Percentiles rank a stretch among this genome's conserved stretches.
These are phyloP conservation scores for Sporothrix brunneoviolacea DNA, from an alignment of 2,329 filamentous ascomycete genomes.

Conservation along the genomic window DNA sequence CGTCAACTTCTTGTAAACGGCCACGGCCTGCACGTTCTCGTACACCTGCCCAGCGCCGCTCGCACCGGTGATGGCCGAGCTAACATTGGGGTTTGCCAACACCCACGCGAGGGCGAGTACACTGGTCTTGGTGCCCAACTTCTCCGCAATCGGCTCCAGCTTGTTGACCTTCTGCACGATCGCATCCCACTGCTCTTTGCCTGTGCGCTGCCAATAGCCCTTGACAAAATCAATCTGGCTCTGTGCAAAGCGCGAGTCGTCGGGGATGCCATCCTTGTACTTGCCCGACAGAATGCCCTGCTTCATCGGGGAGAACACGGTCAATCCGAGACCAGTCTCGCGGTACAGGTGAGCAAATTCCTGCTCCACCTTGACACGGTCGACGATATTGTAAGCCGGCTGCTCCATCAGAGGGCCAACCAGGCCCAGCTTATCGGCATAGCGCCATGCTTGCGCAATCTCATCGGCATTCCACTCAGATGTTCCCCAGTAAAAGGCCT, in stretches of 20 bases:
- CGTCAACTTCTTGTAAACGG: slow-evolving; percentile 48
- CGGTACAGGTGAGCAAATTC: slow-evolving; percentile 53
- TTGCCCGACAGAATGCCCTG: slow-evolving; percentile 54
- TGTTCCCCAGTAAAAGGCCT: slow-evolving; percentile 67
- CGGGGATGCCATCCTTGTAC: slow-evolving; percentile 57
- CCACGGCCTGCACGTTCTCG: slow-evolving; percentile 50
- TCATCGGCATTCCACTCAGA: slow-evolving; percentile 64
- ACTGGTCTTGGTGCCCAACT: slow-evolving; percentile 51
- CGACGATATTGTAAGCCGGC: slow-evolving; percentile 60
- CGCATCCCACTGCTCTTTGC: slow-evolving; percentile 46
- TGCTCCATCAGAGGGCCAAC: slow-evolving; percentile 62
- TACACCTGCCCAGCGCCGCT: slow-evolving; percentile 52
- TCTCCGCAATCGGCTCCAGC: slow-evolving; percentile 57
- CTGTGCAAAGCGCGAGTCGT: slow-evolving; percentile 52
- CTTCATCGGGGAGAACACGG: slow-evolving; percentile 47
- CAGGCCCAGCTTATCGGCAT: slow-evolving; percentile 52
- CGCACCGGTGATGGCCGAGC: slow-evolving; percentile 55
- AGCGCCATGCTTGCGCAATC: slow-evolving; percentile 56
- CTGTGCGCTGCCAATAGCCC: slow-evolving; percentile 45
- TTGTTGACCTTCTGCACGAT: slow-evolving; percentile 51
- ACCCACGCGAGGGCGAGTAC: slow-evolving; percentile 57
- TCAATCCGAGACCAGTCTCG: slow-evolving; percentile 49
- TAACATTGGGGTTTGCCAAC: slow-evolving; percentile 54
- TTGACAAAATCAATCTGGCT: slow-evolving; percentile 50
- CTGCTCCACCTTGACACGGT: slow-evolving; percentile 43